Base-by-base conservation (phyloP, 805 yeast species). In the Saturnispora sekii region DNA sequence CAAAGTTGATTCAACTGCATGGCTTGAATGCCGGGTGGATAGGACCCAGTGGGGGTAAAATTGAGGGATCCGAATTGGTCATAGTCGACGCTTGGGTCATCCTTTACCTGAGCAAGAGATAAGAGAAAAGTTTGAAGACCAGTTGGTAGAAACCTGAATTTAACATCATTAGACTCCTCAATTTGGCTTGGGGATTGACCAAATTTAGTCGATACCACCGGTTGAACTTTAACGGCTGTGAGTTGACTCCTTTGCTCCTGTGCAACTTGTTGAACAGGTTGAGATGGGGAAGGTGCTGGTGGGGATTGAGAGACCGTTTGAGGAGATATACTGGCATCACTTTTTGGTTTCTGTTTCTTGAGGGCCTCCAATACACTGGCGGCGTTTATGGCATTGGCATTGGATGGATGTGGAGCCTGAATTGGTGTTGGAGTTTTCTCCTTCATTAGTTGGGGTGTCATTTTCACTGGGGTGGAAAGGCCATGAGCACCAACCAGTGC, bases 281-380 rank as follows among this genome's bases (percentile, higher is more conserved):
- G 50, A 31, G 45, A 29, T 33, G 38, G 42, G 3, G 39, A 14
- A 10, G 35, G 16, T 31, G 43, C 38, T 4, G 41, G 10, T 43
- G 47, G 32, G 7, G 44, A 12, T 26, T 29, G 43, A 30, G 26
- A 32, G 33, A 17, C 16, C 26, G 28, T 44, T 38, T 14, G 48
- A n/a, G 32, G n/a, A 3, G 46, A 18, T 17, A 46, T 35, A 40
- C 41, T 38, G 30, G 46, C 28, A 32, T 44, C 43, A 35, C 59
- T 63, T 35, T 51, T 57, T 16, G 65, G 63, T 36, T 60, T 55
- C 45, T 61, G 66, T 40, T 60, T 61, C 44, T 63, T 63, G 41
- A 63, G 48, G 5, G 66, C 65, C 44, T 63, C 67, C 37, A 63
- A 47, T 10, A 63, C 67, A 45, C 66, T 62, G n/a, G 65, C 66